These are phyloP conservation scores for Boletus rufocinnamomeus DNA, from an alignment of 768 basidiomycete species.

Conservation along the genomic window DNA sequence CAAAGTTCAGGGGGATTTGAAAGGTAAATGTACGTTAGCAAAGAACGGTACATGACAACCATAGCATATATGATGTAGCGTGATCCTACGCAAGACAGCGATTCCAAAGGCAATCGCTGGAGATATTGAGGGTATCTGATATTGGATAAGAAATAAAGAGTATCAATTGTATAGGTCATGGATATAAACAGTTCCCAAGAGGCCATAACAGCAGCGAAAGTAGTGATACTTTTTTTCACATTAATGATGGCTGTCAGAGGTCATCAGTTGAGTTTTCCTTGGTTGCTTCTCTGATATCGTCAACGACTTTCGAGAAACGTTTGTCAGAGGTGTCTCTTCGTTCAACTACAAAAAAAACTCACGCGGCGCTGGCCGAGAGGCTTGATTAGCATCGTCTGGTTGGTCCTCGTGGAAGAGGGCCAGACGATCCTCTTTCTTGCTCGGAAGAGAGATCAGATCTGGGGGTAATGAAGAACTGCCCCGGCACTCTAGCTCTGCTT, in stretches of 20 bases:
- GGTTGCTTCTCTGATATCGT: background rate
- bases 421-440: conserved; percentile 9
- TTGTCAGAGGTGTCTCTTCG: background rate
- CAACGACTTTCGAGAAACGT: background rate
- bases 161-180: background rate
- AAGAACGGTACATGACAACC: background rate
- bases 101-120: background rate
- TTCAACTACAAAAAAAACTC: background rate
- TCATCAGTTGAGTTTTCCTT: background rate
- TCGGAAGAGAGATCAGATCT: background rate
- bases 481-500: conserved; percentile 1
- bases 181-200: no score
- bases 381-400: background rate
- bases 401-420: conserved; percentile 9
- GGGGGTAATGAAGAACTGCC: background rate
- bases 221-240: background rate
- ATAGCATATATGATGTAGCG: background rate
- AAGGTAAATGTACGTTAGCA: background rate
- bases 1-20: background rate
- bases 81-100: background rate
- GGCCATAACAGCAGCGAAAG: background rate
- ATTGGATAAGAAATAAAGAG: no score
- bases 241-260: no score
- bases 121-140: background rate
- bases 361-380: background rate